Conservation (phyloP, 306 rosid species). For the Arachis hypogaea region DNA sequence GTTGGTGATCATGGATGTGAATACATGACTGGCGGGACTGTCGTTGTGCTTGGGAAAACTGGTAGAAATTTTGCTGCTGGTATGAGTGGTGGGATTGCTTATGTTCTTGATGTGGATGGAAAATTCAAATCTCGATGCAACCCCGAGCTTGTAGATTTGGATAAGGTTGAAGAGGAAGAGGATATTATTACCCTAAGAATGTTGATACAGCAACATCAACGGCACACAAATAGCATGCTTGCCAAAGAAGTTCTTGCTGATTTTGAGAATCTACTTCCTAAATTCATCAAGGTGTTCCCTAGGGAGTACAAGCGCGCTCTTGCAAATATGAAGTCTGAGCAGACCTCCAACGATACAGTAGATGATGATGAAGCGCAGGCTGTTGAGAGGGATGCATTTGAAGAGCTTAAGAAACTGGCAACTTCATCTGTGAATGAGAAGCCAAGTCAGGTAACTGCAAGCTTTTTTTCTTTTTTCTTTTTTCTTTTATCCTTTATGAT, state of each 20-base stretch:
- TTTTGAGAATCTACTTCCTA: constrained; percentile 75
- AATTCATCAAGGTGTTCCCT: constrained; percentile 88
- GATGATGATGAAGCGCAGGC: constrained; percentile 23
- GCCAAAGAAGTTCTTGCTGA: constrained; percentile 83
- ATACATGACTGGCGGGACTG: constrained; percentile 98
- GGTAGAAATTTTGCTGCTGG: constrained; percentile 99
- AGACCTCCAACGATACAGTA: constrained; percentile 35
- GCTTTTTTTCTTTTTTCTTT: background rate
- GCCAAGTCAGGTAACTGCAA: constrained; percentile 55
- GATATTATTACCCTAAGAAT: constrained; percentile 73
- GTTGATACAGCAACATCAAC: constrained; percentile 97
- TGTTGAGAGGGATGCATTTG: constrained; percentile 81
- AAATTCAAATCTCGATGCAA: constrained; percentile 78
- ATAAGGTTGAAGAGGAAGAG: constrained; percentile 82
- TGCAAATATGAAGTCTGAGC: constrained; percentile 64
- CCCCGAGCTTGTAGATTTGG: constrained; percentile 91
- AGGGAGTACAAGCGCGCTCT: constrained; percentile 86
- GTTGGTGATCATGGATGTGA: constrained; percentile 99
- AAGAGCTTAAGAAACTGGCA: constrained; percentile 89
- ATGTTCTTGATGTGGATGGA: constrained; percentile 76
- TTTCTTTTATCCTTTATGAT: background rate
- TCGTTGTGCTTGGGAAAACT: constrained; percentile 91
- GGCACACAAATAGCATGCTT: constrained; percentile 79
- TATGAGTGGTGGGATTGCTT: constrained; percentile 98
- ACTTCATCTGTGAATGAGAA: constrained; percentile 67